Conservation (phyloP, 2,329 filamentous ascomycete species). For the Fusarium acutatum region DNA sequence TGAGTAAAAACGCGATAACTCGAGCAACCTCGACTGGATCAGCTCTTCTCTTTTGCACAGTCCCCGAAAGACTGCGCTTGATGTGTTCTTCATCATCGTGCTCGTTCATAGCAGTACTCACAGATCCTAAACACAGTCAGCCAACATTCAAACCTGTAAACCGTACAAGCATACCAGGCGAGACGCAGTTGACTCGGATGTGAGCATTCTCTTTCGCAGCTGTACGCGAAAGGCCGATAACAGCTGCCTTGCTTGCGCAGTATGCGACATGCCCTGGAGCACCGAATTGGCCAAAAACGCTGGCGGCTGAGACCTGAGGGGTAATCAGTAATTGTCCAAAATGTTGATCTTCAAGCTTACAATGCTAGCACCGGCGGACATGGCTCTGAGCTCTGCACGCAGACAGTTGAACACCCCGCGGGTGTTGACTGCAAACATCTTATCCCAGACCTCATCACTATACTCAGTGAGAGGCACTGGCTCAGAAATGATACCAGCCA, state of each 20-base stretch:
- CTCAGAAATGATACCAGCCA: conserved; percentile 36
- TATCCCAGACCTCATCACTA: conserved; percentile 53
- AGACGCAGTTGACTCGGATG: conserved; percentile 26
- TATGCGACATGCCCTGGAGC: conserved; percentile 43
- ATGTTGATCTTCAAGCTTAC: conserved; percentile 33
- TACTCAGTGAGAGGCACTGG: conserved; percentile 44
- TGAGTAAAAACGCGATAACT: conserved; percentile 37
- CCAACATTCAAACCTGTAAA: accelerated
- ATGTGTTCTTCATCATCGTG: conserved; percentile 20
- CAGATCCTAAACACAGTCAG: conserved; percentile 8
- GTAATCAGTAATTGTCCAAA: conserved; percentile 47
- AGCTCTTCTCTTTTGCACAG: conserved; percentile 23
- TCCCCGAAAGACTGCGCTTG: conserved; percentile 3
- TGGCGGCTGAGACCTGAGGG: conserved; percentile 41
- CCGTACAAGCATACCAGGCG: background rate
- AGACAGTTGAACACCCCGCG: conserved; percentile 60
- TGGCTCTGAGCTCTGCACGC: conserved; percentile 54
- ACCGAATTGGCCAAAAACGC: conserved; percentile 45
- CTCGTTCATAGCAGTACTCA: conserved; percentile 26
- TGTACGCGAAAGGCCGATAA: conserved; percentile 43
- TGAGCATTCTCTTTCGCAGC: conserved; percentile 42
- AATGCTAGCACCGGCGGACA: conserved; percentile 40
- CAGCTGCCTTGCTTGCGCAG: conserved; percentile 43
- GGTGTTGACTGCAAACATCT: conserved; percentile 54
- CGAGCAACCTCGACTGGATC: conserved; percentile 18